phyloP scores from a whole-genome alignment of 2,329 filamentous ascomycete genomes.

The Botryosphaeria agaves region DNA sequence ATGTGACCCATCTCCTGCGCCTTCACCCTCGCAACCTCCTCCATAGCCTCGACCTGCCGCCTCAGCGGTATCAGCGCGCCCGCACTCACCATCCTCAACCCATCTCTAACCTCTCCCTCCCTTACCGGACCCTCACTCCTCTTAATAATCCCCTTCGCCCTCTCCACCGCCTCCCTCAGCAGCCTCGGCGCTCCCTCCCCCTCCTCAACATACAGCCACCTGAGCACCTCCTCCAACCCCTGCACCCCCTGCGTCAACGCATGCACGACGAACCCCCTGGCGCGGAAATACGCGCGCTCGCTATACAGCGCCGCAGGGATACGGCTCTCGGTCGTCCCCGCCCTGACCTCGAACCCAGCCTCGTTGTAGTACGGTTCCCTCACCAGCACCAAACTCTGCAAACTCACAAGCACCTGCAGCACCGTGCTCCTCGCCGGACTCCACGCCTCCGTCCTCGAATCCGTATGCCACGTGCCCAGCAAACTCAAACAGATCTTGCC shows the following conservation, averaged over 20 bases:
- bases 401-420: conserved; percentile 38
- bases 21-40: too few species aligned
- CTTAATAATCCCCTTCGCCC: conserved; percentile 22
- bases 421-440: conserved; percentile 33
- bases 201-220: conserved; percentile 30
- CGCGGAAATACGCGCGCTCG: conserved; percentile 36
- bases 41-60: conserved; percentile 21
- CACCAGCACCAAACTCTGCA: conserved; percentile 40
- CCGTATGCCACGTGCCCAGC: conserved; percentile 41
- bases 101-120: conserved; percentile 18
- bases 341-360: conserved; percentile 39
- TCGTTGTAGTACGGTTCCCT: conserved; percentile 47
- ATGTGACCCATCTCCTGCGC: too few species aligned
- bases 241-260: conserved; percentile 23
- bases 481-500: conserved; percentile 43
- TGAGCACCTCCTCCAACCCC: conserved; percentile 34
- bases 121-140: conserved; percentile 15
- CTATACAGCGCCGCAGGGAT: conserved; percentile 32
- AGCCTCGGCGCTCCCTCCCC: conserved; percentile 19
- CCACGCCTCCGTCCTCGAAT: conserved; percentile 36
- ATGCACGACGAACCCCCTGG: conserved; percentile 32
- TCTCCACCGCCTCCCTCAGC: conserved; percentile 25
- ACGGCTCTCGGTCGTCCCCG: conserved; percentile 25
- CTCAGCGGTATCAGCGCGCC: conserved; percentile 27
- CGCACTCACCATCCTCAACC: conserved; percentile 27